Conservation (phyloP, 305 asterid species). For the Fraxinus greggii region DNA sequence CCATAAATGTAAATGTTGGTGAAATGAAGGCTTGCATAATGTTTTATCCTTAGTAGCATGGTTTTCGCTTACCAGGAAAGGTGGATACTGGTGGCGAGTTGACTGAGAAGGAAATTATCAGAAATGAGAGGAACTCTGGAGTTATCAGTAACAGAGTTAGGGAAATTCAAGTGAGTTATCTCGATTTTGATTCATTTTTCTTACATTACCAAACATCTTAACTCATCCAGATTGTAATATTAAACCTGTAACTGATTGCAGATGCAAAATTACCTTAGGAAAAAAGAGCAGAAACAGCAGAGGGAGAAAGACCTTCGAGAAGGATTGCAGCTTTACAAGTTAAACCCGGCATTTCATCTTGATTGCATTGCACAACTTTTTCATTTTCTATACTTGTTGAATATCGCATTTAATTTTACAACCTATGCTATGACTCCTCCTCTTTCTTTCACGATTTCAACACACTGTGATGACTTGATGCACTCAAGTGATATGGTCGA, state of each 20-base stretch:
- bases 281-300: conserved; percentile 61
- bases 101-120: conserved; percentile 84
- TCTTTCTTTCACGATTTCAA: background rate
- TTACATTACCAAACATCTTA: background rate
- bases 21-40: conserved; percentile 2
- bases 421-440: background rate
- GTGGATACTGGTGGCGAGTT: conserved; percentile 63
- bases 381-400: background rate
- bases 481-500: background rate
- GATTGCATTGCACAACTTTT: background rate
- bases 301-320: conserved; percentile 68
- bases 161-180: conserved; percentile 77
- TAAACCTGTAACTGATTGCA: conserved; percentile 17
- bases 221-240: background rate
- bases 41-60: conserved; percentile 4
- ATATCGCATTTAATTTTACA: background rate
- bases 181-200: background rate
- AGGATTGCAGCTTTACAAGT: conserved; percentile 76
- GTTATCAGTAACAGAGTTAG: conserved; percentile 65
- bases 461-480: background rate
- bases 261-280: conserved; percentile 56
- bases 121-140: conserved; percentile 89
- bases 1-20: background rate
- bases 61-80: conserved; percentile 53
- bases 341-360: conserved; percentile 25